phyloP scores from a whole-genome alignment of 768 basidiomycete genomes.

The Holtermanniella nyarrowii region DNA sequence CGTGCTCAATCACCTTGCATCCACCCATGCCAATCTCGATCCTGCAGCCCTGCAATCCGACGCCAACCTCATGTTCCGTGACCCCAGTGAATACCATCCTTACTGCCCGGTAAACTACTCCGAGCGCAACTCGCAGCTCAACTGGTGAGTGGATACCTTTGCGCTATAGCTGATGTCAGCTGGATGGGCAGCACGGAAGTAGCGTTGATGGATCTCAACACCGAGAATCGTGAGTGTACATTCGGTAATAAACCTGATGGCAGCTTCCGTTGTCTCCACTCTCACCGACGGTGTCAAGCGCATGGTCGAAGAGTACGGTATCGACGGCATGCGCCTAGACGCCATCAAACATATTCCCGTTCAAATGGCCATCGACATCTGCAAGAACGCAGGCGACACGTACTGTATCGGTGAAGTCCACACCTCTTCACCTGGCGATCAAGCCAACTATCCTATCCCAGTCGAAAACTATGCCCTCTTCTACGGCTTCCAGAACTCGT shows the following conservation, averaged over 20 bases:
- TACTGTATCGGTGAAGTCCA: slow-evolving; percentile 30
- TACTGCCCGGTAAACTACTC: slow-evolving; percentile 21
- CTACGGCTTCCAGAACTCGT: slow-evolving; percentile 14
- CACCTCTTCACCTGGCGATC: background rate
- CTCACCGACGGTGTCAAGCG: slow-evolving; percentile 17
- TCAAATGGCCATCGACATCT: slow-evolving; percentile 22
- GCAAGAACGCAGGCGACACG: slow-evolving; percentile 12
- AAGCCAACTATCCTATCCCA: background rate
- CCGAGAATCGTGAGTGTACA: slow-evolving; percentile 13
- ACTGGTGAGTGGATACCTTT: slow-evolving; percentile 10
- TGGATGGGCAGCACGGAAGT: slow-evolving; percentile 23
- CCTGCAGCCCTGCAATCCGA: slow-evolving; percentile 11
- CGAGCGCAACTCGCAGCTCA: slow-evolving; percentile 16
- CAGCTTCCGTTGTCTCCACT: no score
- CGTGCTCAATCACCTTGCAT: slow-evolving; percentile 21
- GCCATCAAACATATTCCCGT: slow-evolving; percentile 27
- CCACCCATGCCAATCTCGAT: slow-evolving; percentile 11
- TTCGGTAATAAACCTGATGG: no score
- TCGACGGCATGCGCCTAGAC: slow-evolving; percentile 28
- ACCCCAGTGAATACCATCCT: slow-evolving; percentile 19
- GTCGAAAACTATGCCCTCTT: slow-evolving; percentile 7
- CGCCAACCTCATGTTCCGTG: slow-evolving; percentile 23
- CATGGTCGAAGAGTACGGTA: slow-evolving; percentile 20
- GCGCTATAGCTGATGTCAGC: slow-evolving; percentile 1
- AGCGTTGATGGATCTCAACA: slow-evolving; percentile 21